Evolutionary conservation across 805 yeast genomes (phyloP).

Genomic region (Ogataea chonburiensis): DNA sequence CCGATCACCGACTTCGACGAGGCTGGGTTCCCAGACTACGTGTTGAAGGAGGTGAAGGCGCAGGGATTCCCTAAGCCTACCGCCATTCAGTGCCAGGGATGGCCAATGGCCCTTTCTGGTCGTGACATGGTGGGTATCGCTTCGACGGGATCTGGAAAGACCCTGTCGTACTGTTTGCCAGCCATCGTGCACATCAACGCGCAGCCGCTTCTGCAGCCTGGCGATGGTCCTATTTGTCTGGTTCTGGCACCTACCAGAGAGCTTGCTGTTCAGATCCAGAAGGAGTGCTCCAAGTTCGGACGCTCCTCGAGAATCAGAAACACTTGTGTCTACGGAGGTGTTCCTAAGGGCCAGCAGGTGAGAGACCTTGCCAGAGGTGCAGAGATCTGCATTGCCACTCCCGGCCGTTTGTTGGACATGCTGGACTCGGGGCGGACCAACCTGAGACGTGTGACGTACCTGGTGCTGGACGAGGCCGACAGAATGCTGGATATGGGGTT

Average conservation of each 20-base stretch:
- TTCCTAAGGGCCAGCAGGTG: constrained; percentile 95
- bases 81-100: constrained; percentile 98
- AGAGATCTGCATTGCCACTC: constrained; percentile 96
- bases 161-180: constrained; percentile 94
- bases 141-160: constrained; percentile 98
- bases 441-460: constrained; percentile 91
- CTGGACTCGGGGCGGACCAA: constrained; percentile 93
- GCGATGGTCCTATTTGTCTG: constrained; percentile 96
- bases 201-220: constrained; percentile 87
- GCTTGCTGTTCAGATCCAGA: constrained; percentile 95
- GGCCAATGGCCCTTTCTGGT: constrained; percentile 99
- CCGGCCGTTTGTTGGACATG: constrained; percentile 98
- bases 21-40: constrained; percentile 97
- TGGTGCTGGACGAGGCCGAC: constrained; percentile 98
- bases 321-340: constrained; percentile 99
- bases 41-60: constrained; percentile 79
- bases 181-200: constrained; percentile 97
- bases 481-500: constrained; percentile 99
- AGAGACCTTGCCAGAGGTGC: constrained; percentile 94
- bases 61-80: constrained; percentile 95
- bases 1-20: constrained; percentile 92
- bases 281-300: constrained; percentile 94
- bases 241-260: constrained; percentile 99
- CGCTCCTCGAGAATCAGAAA: constrained; percentile 88
- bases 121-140: constrained; percentile 99